phyloP scores from a whole-genome alignment of 1,284 basidiomycete species.

The Apiotrichum domesticum region DNA sequence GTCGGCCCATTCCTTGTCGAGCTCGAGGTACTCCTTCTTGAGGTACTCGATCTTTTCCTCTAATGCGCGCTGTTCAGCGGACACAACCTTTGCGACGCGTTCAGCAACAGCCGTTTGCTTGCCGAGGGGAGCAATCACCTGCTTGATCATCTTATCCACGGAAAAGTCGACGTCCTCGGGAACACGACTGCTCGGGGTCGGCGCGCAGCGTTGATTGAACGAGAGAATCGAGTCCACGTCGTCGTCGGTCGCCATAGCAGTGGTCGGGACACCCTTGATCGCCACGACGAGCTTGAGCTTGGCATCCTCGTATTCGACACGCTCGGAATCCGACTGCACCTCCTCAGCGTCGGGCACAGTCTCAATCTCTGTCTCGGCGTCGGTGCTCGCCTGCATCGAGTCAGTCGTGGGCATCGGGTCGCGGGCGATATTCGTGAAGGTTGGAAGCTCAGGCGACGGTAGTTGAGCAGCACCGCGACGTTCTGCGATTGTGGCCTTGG shows the following conservation, averaged over 20 bases:
- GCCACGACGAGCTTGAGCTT: slow-evolving; percentile 15
- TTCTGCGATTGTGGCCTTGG: slow-evolving; percentile 31
- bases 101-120: slow-evolving; percentile 14
- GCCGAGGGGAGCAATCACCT: slow-evolving; percentile 18
- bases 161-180: slow-evolving; percentile 5
- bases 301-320: slow-evolving; percentile 11
- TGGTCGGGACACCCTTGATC: slow-evolving; percentile 14
- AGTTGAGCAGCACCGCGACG: slow-evolving; percentile 24
- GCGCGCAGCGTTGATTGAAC: slow-evolving; percentile 29
- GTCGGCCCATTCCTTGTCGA: slow-evolving; percentile 64
- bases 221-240: slow-evolving; percentile 22
- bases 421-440: not conserved
- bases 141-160: slow-evolving; percentile 12
- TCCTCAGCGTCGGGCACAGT: slow-evolving; percentile 1
- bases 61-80: slow-evolving; percentile 48
- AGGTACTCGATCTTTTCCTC: slow-evolving; percentile 57
- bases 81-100: slow-evolving; percentile 17
- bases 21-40: slow-evolving; percentile 59
- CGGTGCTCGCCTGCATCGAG: slow-evolving; percentile 24
- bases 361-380: slow-evolving; percentile 22
- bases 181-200: slow-evolving; percentile 15
- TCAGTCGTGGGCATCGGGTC: slow-evolving; percentile 22
- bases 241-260: slow-evolving; percentile 1
- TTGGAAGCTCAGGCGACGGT: slow-evolving; percentile 1
- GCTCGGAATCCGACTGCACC: slow-evolving; percentile 6